These are phyloP conservation scores for Mortierella sp. DNA, from an alignment of 371 early-diverging fungal species.

Conservation along the genomic window DNA sequence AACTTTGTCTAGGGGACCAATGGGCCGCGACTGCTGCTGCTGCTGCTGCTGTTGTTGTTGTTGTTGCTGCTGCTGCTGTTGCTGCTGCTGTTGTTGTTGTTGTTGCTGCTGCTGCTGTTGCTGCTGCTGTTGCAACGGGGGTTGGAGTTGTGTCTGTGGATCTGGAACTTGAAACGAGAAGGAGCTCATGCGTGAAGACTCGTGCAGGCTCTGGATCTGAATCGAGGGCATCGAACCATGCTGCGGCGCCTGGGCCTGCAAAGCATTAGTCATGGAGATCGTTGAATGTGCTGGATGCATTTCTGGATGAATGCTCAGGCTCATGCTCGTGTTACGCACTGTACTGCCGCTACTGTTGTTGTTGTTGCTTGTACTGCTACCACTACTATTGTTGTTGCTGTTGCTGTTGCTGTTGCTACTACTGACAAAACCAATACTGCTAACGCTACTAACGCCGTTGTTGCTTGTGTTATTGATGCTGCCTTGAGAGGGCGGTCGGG, in stretches of 20 bases:
- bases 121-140: slow-evolving; percentile 33
- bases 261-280: too few relatives aligned
- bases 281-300: too few relatives aligned
- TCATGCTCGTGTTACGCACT: too few relatives aligned
- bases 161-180: slow-evolving; percentile 25
- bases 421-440: slow-evolving; percentile 7
- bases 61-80: not conserved
- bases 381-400: not conserved
- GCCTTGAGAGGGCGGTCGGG: not conserved
- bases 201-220: slow-evolving; percentile 43
- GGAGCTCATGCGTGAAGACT: slow-evolving; percentile 12
- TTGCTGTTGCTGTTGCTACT: slow-evolving; percentile 7
- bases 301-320: too few relatives aligned
- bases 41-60: slow-evolving; percentile 4
- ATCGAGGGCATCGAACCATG: slow-evolving; percentile 23
- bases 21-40: slow-evolving; percentile 8
- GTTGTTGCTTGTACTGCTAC: slow-evolving; percentile 7
- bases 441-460: slow-evolving; percentile 13
- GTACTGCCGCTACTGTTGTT: slow-evolving; percentile 20
- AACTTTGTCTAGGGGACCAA: slow-evolving; percentile 25
- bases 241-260: not conserved
- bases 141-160: too few relatives aligned
- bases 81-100: slow-evolving; percentile 2
- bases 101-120: slow-evolving; percentile 8
- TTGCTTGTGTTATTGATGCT: slow-evolving; percentile 10